phyloP scores from a whole-genome alignment of 2,329 filamentous ascomycete genomes.

The Chaetomium globosum region DNA sequence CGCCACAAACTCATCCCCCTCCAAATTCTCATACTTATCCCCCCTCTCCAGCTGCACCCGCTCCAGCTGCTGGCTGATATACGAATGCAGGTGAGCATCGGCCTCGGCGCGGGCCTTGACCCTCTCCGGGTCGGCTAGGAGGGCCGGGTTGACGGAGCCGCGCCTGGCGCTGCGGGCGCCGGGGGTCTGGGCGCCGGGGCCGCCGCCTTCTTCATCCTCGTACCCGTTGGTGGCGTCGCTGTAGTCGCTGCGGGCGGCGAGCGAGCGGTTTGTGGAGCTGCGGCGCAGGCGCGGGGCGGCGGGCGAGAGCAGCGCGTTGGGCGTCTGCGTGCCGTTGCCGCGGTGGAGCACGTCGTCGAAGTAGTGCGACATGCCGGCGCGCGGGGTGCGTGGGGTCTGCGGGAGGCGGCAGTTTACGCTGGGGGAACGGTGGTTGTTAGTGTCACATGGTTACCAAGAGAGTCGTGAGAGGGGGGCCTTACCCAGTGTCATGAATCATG shows the following conservation, averaged over 20 bases:
- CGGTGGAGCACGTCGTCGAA: slow-evolving; percentile 86
- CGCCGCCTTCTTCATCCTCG: neutral
- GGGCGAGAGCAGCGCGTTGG: slow-evolving; percentile 44
- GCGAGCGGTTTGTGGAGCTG: slow-evolving; percentile 80
- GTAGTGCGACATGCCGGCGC: slow-evolving; percentile 83
- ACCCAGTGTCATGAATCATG: slow-evolving; percentile 98
- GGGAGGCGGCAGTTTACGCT: slow-evolving; percentile 88
- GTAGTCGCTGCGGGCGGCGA: slow-evolving; percentile 82
- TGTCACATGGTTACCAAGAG: slow-evolving; percentile 15
- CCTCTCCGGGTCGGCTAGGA: slow-evolving; percentile 52
- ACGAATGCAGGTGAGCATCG: slow-evolving; percentile 74
- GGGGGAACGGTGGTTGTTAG: slow-evolving; percentile 45
- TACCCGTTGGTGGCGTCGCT: slow-evolving; percentile 46
- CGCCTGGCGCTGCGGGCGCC: slow-evolving; percentile 37
- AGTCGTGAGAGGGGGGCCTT: slow-evolving; percentile 46
- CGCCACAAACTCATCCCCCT: slow-evolving; percentile 54
- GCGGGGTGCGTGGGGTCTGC: slow-evolving; percentile 87
- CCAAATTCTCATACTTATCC: slow-evolving; percentile 42
- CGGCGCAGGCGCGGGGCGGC: slow-evolving; percentile 61
- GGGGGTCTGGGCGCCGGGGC: neutral
- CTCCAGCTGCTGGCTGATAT: slow-evolving; percentile 79
- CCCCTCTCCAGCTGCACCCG: slow-evolving; percentile 64
- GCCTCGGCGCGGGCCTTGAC: slow-evolving; percentile 56
- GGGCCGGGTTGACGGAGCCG: slow-evolving; percentile 34
- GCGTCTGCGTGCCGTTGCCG: slow-evolving; percentile 44